Conservation (phyloP, 1,139 yeast genomes). For the Williopsis jadinii region DNA sequence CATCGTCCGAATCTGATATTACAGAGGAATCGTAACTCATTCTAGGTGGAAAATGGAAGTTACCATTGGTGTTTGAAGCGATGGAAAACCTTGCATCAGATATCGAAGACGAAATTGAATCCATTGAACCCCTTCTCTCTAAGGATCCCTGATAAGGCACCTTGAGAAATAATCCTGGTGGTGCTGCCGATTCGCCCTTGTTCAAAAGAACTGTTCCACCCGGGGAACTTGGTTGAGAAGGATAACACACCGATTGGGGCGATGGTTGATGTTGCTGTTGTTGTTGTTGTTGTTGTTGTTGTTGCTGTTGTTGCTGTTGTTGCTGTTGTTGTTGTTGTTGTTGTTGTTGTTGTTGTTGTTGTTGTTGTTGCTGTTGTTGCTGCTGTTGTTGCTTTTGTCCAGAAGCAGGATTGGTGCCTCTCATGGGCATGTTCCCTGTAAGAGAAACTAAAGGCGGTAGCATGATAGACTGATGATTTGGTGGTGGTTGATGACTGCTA, state of each 20-base stretch:
- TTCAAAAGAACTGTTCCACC: neutral
- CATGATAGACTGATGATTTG: conserved; percentile 10
- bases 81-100: conserved; percentile 20
- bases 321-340: conserved; percentile 1
- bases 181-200: conserved; percentile 4
- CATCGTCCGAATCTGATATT: conserved; percentile 33
- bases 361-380: neutral
- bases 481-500: conserved; percentile 2
- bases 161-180: conserved; percentile 33
- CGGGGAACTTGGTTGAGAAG: conserved; percentile 2
- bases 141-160: conserved; percentile 29
- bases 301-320: neutral
- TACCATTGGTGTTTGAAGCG: conserved; percentile 1
- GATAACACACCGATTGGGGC: neutral
- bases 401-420: neutral
- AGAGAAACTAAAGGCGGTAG: conserved; percentile 19
- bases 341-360: neutral
- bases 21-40: conserved; percentile 20
- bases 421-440: conserved; percentile 2
- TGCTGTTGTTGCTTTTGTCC: neutral
- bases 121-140: conserved; percentile 28
- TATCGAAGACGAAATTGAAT: conserved; percentile 27
- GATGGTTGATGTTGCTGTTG: neutral
- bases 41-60: conserved; percentile 6
- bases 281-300: neutral